phyloP scores from a whole-genome alignment of 306 rosid genomes.

The Prunus mongolica region DNA sequence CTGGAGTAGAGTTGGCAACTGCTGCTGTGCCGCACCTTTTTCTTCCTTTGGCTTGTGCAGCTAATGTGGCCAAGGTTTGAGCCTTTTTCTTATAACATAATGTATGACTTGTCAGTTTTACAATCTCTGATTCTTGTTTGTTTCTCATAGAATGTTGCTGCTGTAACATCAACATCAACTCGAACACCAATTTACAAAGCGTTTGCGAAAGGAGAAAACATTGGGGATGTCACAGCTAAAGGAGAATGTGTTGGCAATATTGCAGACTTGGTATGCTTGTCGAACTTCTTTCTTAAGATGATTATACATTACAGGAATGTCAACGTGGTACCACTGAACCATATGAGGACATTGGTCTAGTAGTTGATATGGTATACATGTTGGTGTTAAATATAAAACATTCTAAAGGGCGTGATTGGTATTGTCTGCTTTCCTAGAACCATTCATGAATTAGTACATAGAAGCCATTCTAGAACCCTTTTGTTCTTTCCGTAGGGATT shows the following conservation, averaged over 20 bases:
- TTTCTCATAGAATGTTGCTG: conserved; percentile 76
- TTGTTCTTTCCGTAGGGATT: not conserved
- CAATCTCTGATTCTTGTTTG: conserved; percentile 21
- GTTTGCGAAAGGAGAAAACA: conserved; percentile 97
- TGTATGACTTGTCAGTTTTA: conserved; percentile 9
- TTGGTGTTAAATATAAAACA: not conserved
- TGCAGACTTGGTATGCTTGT: conserved; percentile 83
- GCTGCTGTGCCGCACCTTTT: conserved; percentile 88
- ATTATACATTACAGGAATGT: not conserved
- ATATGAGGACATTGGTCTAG: not conserved
- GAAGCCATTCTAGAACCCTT: not conserved
- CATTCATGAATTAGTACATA: not conserved
- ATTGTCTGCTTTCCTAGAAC: not conserved
- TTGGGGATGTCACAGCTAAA: conserved; percentile 98
- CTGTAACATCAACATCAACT: conserved; percentile 97
- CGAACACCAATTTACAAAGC: conserved; percentile 99
- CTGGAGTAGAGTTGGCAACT: conserved; percentile 89
- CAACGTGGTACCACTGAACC: not conserved
- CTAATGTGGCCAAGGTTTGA: conserved; percentile 85
- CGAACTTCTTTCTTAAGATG: conserved; percentile 15
- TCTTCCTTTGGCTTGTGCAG: conserved; percentile 99
- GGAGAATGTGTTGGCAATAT: conserved; percentile 98
- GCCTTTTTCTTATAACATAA: not conserved
- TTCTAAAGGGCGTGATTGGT: not conserved
- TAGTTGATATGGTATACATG: not conserved